Evolutionary conservation across 495 filamentous ascomycete species (phyloP).

Genomic region (Apiosordaria backusii): DNA sequence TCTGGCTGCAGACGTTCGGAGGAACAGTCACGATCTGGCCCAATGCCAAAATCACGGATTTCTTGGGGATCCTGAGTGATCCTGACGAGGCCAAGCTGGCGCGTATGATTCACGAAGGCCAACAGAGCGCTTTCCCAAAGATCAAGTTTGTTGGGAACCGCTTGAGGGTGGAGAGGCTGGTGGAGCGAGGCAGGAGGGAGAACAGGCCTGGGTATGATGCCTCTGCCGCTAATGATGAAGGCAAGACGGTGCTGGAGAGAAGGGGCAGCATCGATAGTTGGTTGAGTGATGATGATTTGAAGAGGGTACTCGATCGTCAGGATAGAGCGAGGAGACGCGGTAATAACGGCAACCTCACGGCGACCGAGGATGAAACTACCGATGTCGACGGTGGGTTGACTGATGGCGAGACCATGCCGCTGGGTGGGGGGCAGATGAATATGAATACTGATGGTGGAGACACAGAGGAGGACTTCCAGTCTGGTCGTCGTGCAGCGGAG

Average conservation of each 20-base stretch:
- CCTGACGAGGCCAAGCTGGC: conserved; percentile 70
- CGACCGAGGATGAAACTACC: conserved; percentile 24
- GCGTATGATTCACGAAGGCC: conserved; percentile 82
- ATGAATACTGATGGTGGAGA: neutral
- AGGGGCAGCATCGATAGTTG: conserved; percentile 29
- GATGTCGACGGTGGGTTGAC: conserved; percentile 18
- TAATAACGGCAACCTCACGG: neutral
- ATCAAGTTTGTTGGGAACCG: conserved; percentile 85
- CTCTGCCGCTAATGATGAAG: neutral
- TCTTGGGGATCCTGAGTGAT: conserved; percentile 81
- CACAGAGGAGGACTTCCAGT: neutral
- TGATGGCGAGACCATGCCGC: conserved; percentile 2
- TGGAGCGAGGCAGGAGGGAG: conserved; percentile 68
- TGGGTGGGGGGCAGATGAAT: neutral
- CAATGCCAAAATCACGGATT: conserved; percentile 68
- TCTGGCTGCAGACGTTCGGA: conserved; percentile 92
- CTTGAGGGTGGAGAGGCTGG: conserved; percentile 73
- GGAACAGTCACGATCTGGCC: conserved; percentile 97
- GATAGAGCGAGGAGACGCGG: neutral
- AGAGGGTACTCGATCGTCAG: conserved; percentile 18
- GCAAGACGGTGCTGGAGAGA: conserved; percentile 10
- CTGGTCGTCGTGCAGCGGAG: neutral
- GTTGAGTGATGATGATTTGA: conserved; percentile 30
- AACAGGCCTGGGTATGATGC: conserved; percentile 31
- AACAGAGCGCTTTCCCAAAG: conserved; percentile 83